Conservation (phyloP, 345 rosid genomes). For the Corymbia maculata region DNA sequence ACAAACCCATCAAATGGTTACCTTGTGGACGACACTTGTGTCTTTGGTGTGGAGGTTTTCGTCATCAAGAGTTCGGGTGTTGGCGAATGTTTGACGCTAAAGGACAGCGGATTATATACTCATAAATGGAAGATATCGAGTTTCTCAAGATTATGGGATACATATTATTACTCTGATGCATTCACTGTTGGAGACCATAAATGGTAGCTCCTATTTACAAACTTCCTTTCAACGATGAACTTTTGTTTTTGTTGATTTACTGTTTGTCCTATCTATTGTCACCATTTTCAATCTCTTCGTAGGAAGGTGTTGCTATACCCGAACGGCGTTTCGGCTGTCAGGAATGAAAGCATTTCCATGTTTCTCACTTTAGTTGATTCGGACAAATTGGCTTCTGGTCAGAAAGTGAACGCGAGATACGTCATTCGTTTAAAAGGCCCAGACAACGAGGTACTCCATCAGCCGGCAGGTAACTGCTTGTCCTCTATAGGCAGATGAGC, state of each 20-base stretch:
- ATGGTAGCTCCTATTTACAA: background rate
- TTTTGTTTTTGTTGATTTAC: background rate
- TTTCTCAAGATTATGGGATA: background rate
- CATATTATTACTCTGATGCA: background rate
- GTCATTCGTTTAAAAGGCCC: background rate
- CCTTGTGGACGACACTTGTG: background rate
- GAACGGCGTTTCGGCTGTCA: background rate
- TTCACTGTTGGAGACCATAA: background rate
- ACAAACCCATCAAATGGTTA: rapidly evolving
- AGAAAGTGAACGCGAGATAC: background rate
- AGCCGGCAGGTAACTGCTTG: background rate
- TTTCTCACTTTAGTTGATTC: background rate
- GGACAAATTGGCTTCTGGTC: background rate
- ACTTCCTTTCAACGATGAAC: background rate
- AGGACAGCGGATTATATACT: rapidly evolving
- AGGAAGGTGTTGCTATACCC: background rate
- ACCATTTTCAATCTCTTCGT: background rate
- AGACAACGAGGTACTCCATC: background rate
- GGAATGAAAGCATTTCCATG: background rate
- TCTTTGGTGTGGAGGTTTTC: background rate
- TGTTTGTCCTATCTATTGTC: background rate
- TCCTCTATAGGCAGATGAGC: background rate
- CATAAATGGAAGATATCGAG: background rate
- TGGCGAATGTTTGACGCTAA: background rate
- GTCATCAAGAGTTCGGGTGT: background rate